Base-by-base conservation (phyloP, 2,329 filamentous ascomycete species). In the Thermomyces lanuginosus region DNA sequence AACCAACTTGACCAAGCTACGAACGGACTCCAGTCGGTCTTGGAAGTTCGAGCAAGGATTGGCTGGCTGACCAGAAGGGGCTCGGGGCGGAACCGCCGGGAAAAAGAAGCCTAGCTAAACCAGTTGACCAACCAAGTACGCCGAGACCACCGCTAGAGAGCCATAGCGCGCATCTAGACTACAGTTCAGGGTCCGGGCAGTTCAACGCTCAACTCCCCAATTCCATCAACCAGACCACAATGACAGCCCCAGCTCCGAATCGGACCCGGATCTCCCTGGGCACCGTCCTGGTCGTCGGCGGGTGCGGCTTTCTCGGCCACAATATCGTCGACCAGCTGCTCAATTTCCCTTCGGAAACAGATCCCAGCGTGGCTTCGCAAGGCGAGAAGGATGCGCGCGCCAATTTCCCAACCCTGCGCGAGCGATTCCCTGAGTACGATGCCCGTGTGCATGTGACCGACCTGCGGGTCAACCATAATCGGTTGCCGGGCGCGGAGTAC, bases 261-360 rank as follows among this genome's bases (percentile, higher is more conserved):
- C 32, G 33, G 22, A 40, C 49, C 31, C 44, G 45, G 8, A 43
- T 58, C 26, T 45, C 55, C 32, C 61, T 83, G 27, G 77, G 77
- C 46, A 70, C 66, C 37, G 76, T 83, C 43, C 64, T 84, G 40
- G 73, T 89, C 39, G 72, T 86, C 40, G 80, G 80, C 44, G 80
- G 80, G 48, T 84, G 80, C 49, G 80, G 80, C 38, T 86, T 89
- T 56, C 66, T 89, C 9, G 80, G 80, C 48, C 75, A 79, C 56
- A 77, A 86, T 56, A 75, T 86, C 40, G 75, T 86, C 46, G 69
- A 74, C 52, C 66, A 79, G 45, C 64, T 81, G 31, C 61, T 79
- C 42, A 65, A 68, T 44, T 65, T 69, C 51, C 70, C 58, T 24
- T 58, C 58, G 8, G 58, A 61, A 31, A 45, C 43, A 25, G 52